Evolutionary conservation across 2,329 filamentous ascomycete genomes (phyloP), one percentile per base, ranked within the genome.

Genomic region (Cercospora janseana): DNA sequence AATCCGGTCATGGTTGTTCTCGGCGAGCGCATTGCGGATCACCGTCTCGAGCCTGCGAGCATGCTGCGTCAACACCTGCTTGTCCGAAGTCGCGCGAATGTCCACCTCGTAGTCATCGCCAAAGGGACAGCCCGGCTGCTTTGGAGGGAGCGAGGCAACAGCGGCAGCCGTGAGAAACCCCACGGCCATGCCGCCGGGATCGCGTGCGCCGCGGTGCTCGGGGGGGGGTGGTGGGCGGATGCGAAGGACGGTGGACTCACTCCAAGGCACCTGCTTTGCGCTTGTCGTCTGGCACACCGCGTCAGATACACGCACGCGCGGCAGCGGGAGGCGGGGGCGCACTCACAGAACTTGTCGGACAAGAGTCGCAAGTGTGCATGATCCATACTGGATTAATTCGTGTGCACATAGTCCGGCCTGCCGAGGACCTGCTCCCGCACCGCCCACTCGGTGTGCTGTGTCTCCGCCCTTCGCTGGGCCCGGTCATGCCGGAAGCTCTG

Each of bases 191-290:
- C 21, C 16, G 9, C 8, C 28, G 10, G 4, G 13, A 29, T 21
- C 13, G 41, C 10, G n/a, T 5, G 9, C 10, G 3, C 28, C 10
- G n/a, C 26, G 13, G 42, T 3, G 18, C 9, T 20, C 23, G 43
- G 32, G 12, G 31, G 9, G 31, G n/a, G 2, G 31, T 5, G 20
- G 44, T 9, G 18, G 20, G 32, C 3, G 50, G 26, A 46, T 24
- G 35, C 6, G 32, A 28, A 47, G 52, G 46, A 40, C 40, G 50
- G 13, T 23, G 48, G 31, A 75, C 86, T 65, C 83, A 95, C 90
- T 98, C 93, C 51, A 98, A 81, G 63, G 94, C 93, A 58, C 93
- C 93, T 66, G 90, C 85, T 73, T 98, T 98, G 68, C 94, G 83
- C 77, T 94, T 95, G 69, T 98, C 93, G 71, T 98, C 40, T 43